Conservation (phyloP, 306 rosid species). For the Vigna unguiculata region DNA sequence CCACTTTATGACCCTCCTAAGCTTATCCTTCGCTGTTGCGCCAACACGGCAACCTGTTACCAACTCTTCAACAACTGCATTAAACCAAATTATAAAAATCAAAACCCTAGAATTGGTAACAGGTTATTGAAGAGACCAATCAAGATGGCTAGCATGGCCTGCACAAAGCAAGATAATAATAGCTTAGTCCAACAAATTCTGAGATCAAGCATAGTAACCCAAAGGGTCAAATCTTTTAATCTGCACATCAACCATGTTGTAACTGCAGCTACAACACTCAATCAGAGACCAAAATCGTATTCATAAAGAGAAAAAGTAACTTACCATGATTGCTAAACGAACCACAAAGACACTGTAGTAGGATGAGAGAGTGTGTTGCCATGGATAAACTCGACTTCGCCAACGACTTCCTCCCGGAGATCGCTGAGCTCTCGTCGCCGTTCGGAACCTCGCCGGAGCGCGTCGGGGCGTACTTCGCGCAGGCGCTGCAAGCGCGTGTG, state of each 20-base stretch:
- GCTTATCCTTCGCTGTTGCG: constrained; percentile 62
- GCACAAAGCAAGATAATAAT: constrained; percentile 36
- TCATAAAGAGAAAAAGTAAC: constrained; percentile 27
- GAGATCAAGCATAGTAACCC: not conserved
- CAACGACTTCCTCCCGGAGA: constrained; percentile 82
- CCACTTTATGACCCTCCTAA: constrained; percentile 74
- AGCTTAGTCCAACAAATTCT: constrained; percentile 31
- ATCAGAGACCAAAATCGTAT: constrained; percentile 6
- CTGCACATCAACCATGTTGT: constrained; percentile 16
- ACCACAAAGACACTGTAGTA: constrained; percentile 96
- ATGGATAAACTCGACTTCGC: constrained; percentile 79
- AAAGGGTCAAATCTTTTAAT: constrained; percentile 13
- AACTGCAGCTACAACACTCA: constrained; percentile 9
- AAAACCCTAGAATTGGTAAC: no score
- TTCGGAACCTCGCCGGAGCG: constrained; percentile 91
- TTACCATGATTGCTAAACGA: constrained; percentile 94
- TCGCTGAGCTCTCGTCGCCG: constrained; percentile 86
- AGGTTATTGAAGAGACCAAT: no score
- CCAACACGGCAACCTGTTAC: constrained; percentile 66
- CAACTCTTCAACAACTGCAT: constrained; percentile 67
- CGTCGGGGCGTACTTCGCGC: constrained; percentile 87
- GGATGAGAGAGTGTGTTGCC: constrained; percentile 91
- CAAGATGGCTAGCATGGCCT: constrained; percentile 95
- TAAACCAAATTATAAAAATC: not conserved
- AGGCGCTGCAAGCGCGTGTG: constrained; percentile 93